Evolutionary conservation across 805 yeast species (phyloP), one percentile per base, ranked within the genome.

Genomic region (Ogataea nitratoaversa): DNA sequence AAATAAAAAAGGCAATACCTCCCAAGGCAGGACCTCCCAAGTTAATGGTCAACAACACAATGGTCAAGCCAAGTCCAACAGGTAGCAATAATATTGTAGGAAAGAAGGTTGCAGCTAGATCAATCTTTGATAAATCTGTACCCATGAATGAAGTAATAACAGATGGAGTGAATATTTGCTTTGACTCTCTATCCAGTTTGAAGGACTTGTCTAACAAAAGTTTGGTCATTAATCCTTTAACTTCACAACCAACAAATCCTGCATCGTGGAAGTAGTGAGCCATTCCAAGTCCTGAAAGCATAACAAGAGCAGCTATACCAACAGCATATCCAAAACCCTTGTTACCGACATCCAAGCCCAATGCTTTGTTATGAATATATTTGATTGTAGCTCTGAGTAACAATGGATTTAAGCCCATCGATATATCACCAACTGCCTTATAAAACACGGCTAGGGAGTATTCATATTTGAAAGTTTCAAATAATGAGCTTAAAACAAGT

Each of bases 121-220:
- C 95, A 25, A 89, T 71, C 54, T 95, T 77, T 13, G 90, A 74
- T 29, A 88, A 66, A 57, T 89, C 96, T 2, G 95, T 80, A 46
- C 93, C 85, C 58, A 88, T 74, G 58, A 87, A 63, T 8, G 89
- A 79, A 23, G 95, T 85, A 41, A 89, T 73, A 44, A 74, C 78
- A 32, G 91, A 82, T 19, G 78, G 71, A 1, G 95, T 80, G 53
- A 65, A 85, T 22, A 8, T 22, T 22, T 22, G 25, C 38, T 72
- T 72, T 2, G 90, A 74, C 36, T 67, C 68, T 9, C 78, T 71
- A 43, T 79, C 75, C 13, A 88, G 65, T 40, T 57, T 67, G 49
- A 86, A 76, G 11, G 90, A 72, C 59, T 89, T 89, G 40, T 75
- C 76, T 43, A 84, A 69, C 17, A 86, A 68, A 7, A 83, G 79